phyloP scores from a whole-genome alignment of 2,329 filamentous ascomycete genomes.

The Calonectria ilicicola region DNA sequence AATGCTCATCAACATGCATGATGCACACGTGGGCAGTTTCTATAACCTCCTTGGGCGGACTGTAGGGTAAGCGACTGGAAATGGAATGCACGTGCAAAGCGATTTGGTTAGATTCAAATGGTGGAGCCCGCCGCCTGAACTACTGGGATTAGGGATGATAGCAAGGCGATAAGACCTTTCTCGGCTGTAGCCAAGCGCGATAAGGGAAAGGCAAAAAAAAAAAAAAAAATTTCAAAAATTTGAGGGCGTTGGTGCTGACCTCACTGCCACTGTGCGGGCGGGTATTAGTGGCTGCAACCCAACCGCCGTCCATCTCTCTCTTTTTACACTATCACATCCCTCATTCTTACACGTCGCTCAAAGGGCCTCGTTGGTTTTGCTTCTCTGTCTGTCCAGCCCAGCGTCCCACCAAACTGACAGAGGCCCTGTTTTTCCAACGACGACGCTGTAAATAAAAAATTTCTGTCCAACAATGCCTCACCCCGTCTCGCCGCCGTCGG shows the following conservation, averaged over 20 bases:
- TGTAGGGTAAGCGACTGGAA: slow-evolving; percentile 2
- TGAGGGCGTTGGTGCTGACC: slow-evolving; percentile 20
- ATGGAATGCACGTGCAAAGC: slow-evolving; percentile 40
- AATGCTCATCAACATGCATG: neutral
- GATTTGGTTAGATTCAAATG: slow-evolving; percentile 13
- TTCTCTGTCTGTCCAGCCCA: slow-evolving; percentile 21
- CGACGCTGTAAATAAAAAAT: slow-evolving; percentile 9
- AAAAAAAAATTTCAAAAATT: slow-evolving; percentile 30
- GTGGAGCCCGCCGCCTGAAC: slow-evolving; percentile 21
- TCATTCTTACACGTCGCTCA: slow-evolving; percentile 13
- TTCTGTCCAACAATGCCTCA: slow-evolving; percentile 57
- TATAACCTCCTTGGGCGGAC: neutral
- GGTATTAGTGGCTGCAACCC: slow-evolving; percentile 15
- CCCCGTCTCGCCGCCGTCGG: slow-evolving; percentile 58
- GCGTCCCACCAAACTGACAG: slow-evolving; percentile 26
- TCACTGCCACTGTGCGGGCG: neutral
- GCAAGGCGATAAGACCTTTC: slow-evolving; percentile 28
- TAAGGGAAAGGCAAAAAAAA: slow-evolving; percentile 5
- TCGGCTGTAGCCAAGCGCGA: slow-evolving; percentile 14
- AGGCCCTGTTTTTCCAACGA: slow-evolving; percentile 33
- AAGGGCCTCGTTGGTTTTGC: slow-evolving; percentile 44
- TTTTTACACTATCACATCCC: neutral
- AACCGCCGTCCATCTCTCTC: slow-evolving; percentile 6
- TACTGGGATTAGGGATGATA: slow-evolving; percentile 12
- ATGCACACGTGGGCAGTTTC: neutral